phyloP scores from a whole-genome alignment of 2,329 filamentous ascomycete genomes.

The Orbilia ellipsospora region DNA sequence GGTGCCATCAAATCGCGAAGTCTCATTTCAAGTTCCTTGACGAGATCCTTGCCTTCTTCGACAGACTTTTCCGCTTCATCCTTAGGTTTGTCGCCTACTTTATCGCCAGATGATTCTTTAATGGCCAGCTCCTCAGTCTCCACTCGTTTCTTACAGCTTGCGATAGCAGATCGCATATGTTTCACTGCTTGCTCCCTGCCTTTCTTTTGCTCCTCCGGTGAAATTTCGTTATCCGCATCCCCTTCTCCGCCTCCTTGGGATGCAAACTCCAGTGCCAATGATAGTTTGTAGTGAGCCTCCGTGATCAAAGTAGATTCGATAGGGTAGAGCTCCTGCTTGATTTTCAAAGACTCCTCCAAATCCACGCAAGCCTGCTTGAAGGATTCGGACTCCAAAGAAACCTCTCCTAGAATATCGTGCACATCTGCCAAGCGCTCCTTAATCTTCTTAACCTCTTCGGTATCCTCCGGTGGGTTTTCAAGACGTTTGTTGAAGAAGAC shows the following conservation, averaged over 20 bases:
- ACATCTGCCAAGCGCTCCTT: slow-evolving; percentile 82
- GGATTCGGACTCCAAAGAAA: slow-evolving; percentile 95
- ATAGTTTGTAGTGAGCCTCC: slow-evolving; percentile 96
- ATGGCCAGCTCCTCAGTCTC: slow-evolving; percentile 55
- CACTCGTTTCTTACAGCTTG: slow-evolving; percentile 57
- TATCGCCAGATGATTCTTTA: slow-evolving; percentile 66
- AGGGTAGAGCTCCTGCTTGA: slow-evolving; percentile 82
- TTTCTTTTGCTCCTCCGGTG: slow-evolving; percentile 70
- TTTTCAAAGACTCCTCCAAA: slow-evolving; percentile 77
- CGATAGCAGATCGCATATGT: slow-evolving; percentile 58
- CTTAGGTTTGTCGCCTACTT: slow-evolving; percentile 62
- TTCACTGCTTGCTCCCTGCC: slow-evolving; percentile 61
- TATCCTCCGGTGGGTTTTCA: slow-evolving; percentile 42
- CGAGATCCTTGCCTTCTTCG: slow-evolving; percentile 78
- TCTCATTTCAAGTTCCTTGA: slow-evolving; percentile 80
- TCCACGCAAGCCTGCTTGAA: slow-evolving; percentile 90
- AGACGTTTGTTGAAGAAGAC: slow-evolving; percentile 72
- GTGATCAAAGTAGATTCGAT: slow-evolving; percentile 86
- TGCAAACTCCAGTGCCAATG: slow-evolving; percentile 91
- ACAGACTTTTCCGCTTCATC: slow-evolving; percentile 73
- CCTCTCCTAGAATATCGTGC: slow-evolving; percentile 92
- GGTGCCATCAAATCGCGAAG: slow-evolving; percentile 64
- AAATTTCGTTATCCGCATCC: slow-evolving; percentile 71
- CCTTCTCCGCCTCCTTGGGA: slow-evolving; percentile 54
- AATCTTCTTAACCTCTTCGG: slow-evolving; percentile 61